Base-by-base conservation (phyloP, 1,284 basidiomycete species). In the Puccinia horiana region DNA sequence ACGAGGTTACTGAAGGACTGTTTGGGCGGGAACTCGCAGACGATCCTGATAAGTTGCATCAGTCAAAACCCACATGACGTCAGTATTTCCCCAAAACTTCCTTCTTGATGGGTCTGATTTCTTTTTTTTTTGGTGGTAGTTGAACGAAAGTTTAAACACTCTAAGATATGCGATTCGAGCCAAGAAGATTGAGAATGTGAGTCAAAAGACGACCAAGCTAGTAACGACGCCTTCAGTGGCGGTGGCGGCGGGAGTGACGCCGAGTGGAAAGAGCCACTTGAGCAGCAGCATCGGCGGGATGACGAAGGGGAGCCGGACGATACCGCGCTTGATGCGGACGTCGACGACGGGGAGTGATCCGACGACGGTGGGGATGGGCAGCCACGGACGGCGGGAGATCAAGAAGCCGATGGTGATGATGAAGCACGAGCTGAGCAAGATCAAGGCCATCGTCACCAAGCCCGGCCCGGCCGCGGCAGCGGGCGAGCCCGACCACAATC, bases 1-100 rank as follows among this genome's bases (percentile, higher is more conserved):
- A 81, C 78, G 4, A 37, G 78, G n/a, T 47, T 81, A 11, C 32
- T 81, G 32, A 69, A 81, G 47, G 78, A 81, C 47, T 72, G 69
- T 73, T 23, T 81, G 20, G 78, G 78, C 47, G 78, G 78, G 11
- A 81, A 81, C 49, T 81, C 78, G 0, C 61, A 81, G 52, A 81
- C 78, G 35, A 63, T 81, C 11, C 32, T 81, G 78, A 81, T 81
- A 26, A 58, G 63, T 29, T 81, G 78, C 42, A 69, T 81, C 40
- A 73, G 69, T n/a, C 54, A 52, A 26, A 70, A 81, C 37, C 20
- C 37, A 2, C 44, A 42, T 35, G 67, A 81, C 42, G 78, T 81
- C 5, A 6, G 14, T 72, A 35, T 56, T n/a, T n/a, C 16, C 18
- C 58, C 20, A 40, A 18, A 5, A 18, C 26, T 23, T 79, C 23